These are phyloP conservation scores for Staphylotrichum longicolle DNA, from an alignment of 495 filamentous ascomycete genomes.

Conservation along the genomic window DNA sequence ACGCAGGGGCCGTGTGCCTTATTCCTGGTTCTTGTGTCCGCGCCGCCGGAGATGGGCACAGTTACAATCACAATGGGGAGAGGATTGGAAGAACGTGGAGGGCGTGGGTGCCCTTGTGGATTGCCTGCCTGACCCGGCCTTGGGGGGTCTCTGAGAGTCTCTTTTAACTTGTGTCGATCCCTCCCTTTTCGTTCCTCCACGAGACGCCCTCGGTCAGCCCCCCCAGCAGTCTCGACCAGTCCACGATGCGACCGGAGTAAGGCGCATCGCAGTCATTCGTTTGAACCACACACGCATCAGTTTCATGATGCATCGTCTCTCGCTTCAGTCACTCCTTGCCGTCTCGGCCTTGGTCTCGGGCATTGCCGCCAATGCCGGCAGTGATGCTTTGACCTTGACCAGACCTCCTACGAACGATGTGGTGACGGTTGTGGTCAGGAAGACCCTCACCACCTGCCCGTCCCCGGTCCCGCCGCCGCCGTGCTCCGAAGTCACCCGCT, in stretches of 20 bases:
- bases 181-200: conserved; percentile 1
- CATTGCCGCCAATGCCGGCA: conserved; percentile 12
- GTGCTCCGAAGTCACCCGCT: conserved; percentile 16
- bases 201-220: not conserved
- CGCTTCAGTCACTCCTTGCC: conserved; percentile 29
- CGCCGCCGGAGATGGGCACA: not conserved
- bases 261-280: conserved; percentile 19
- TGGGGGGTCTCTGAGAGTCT: not conserved
- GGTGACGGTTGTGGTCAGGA: conserved; percentile 26
- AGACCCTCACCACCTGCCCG: conserved; percentile 30
- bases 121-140: too few relatives aligned
- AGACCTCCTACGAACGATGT: conserved; percentile 1
- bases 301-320: conserved; percentile 26
- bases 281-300: conserved; percentile 9
- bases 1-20: conserved; percentile 11
- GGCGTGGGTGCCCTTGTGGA: not conserved
- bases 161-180: conserved; percentile 17
- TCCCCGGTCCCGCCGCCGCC: conserved; percentile 22
- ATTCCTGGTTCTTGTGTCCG: too few relatives aligned
- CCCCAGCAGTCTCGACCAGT: conserved; percentile 4
- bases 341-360: conserved; percentile 24
- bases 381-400: conserved; percentile 1
- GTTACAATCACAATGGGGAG: too few relatives aligned
- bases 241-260: conserved; percentile 7
- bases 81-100: too few relatives aligned